A percentile compares a stretch with the other conserved stretches of the same genome.
Conservation (phyloP, 306 rosid genomes). For the Begonia masoniana region DNA sequence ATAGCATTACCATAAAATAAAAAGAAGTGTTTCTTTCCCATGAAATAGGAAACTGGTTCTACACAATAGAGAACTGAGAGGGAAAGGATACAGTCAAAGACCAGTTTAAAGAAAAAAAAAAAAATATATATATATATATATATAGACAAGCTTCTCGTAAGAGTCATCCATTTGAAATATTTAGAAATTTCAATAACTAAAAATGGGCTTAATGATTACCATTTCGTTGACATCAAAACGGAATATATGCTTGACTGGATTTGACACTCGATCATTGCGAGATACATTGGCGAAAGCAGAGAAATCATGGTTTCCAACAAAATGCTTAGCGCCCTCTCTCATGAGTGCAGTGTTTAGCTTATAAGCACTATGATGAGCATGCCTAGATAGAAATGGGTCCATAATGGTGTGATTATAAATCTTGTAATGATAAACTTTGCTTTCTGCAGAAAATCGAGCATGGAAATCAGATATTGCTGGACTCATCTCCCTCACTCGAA, state of each 20-base stretch:
- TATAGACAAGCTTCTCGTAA: too few species aligned
- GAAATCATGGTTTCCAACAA: constrained; percentile 76
- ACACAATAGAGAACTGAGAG: too few species aligned
- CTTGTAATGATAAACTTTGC: constrained; percentile 89
- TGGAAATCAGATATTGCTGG: constrained; percentile 73
- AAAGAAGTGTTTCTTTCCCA: neutral
- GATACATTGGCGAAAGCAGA: constrained; percentile 83
- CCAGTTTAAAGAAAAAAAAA: too few species aligned
- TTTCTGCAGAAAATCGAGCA: constrained; percentile 78
- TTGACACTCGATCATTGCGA: constrained; percentile 44
- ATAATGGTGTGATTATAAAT: constrained; percentile 62
- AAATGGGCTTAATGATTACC: constrained; percentile 24
- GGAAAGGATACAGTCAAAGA: too few species aligned
- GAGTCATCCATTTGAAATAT: too few species aligned
- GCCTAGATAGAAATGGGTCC: constrained; percentile 75
- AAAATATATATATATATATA: too few species aligned
- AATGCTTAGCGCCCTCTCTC: constrained; percentile 73
- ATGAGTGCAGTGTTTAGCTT: constrained; percentile 55
- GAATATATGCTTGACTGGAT: constrained; percentile 62
- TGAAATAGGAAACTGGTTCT: neutral
- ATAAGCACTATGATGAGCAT: constrained; percentile 59
- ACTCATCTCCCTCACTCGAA: constrained; percentile 72
- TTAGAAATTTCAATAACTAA: neutral
- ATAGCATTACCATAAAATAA: constrained; percentile 2
- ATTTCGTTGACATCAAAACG: constrained; percentile 59